Conservation (phyloP, 352 stramenopile genomes). For the Globisporangium paroecandrum region DNA sequence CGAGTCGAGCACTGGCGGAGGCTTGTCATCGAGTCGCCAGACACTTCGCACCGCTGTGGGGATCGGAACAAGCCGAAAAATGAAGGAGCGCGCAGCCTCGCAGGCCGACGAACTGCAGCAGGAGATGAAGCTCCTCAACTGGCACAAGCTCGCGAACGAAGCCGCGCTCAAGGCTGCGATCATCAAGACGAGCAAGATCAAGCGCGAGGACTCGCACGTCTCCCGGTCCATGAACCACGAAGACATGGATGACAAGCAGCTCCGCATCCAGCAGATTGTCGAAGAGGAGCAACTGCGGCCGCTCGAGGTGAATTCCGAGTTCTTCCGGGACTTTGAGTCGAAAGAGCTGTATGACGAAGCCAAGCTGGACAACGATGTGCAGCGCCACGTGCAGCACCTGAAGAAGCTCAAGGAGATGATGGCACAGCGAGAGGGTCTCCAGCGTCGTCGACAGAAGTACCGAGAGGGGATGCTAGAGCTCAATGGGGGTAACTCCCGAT, state of each 20-base stretch:
- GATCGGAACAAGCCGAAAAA: constrained; percentile 13
- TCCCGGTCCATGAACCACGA: constrained; percentile 37
- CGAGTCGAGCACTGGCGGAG: constrained; percentile 10
- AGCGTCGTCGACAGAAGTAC: constrained; percentile 56
- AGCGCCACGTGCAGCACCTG: constrained; percentile 86
- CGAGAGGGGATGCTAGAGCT: constrained; percentile 59
- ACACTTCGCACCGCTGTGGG: constrained; percentile 1
- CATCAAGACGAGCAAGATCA: constrained; percentile 88
- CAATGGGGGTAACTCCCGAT: constrained; percentile 24
- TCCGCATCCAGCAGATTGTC: constrained; percentile 89
- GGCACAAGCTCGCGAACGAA: constrained; percentile 94
- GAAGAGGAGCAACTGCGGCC: constrained; percentile 90
- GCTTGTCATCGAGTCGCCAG: constrained; percentile 3
- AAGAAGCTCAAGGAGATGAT: constrained; percentile 71
- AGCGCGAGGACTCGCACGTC: constrained; percentile 65
- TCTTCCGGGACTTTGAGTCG: constrained; percentile 81
- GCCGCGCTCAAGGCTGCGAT: constrained; percentile 89
- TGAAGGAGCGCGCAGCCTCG: constrained; percentile 22
- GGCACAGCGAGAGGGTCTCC: constrained; percentile 55
- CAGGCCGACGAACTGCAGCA: constrained; percentile 84
- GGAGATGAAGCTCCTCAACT: constrained; percentile 94
- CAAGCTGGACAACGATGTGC: constrained; percentile 83
- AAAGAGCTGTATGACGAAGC: constrained; percentile 58
- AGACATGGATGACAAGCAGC: constrained; percentile 79
- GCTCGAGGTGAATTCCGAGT: constrained; percentile 87